Evolutionary conservation across 352 stramenopile species (phyloP), one percentile per base, ranked within the genome.

Genomic region (Phytophthora pseudosyringae): DNA sequence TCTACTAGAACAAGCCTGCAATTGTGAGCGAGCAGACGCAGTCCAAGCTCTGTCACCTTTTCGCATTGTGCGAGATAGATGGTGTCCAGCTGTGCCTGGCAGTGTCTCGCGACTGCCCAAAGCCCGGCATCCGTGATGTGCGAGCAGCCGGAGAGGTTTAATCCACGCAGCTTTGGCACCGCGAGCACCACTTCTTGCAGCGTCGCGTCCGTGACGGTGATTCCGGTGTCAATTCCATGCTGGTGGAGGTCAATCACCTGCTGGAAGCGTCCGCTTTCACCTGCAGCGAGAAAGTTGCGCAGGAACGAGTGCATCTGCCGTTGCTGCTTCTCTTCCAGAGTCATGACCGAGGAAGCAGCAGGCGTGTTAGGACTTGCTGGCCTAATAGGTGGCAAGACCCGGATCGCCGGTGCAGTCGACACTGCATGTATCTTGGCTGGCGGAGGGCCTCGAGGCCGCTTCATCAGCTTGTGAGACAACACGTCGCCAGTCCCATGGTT

Each of bases 291-390:
- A 56, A 98, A 98, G 57, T 98, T 97, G n/a, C 85, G 79, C 57
- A 98, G 58, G 67, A 97, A 97, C 29, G 88, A 97, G 16, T 88
- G 81, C 78, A 98, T 91, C 58, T 91, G 86, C 10, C 86, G 81
- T 46, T 88, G 76, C 56, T 89, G 80, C 13, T 77, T 79, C 43
- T 92, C 81, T 46, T 88, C 79, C 10, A 85, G 32, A 3, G 83
- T 81, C 52, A 88, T 67, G 3, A 25, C 50, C 4, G 47, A 59
- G 49, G 59, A 18, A 12, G 39, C 10, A 43, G n/a, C 12, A 32
- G 41, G 21, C 35, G 33, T 15, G 29, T 5, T 26, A 31, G 57
- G 18, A 41, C 46, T 63, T 41, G 56, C 16, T 51, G 67, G 47
- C 8, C 59, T 41, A 41, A 80, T 77, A 12, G 71, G 64, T 41